Evolutionary conservation across 2,329 filamentous ascomycete species (phyloP), one percentile per base, ranked within the genome.

Genomic region (Penicillium sp.): DNA sequence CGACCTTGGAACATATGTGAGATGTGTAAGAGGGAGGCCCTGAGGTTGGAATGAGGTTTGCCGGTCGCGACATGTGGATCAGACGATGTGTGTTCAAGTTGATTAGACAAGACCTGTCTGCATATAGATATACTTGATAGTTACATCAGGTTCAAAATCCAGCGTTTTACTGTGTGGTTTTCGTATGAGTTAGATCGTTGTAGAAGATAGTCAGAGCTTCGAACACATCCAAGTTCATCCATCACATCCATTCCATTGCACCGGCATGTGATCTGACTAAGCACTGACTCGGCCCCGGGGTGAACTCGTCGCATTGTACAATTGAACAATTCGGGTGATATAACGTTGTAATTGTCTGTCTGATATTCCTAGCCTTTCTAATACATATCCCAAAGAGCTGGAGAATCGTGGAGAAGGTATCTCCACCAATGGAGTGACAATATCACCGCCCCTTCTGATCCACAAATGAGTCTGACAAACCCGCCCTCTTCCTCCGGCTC

Each of bases 381-480:
- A 9, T 30, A 16, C 11, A 19, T 19, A 30, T 23, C 32, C 18
- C 14, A 30, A 49, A 48, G 36, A 32, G 30, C 27, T 49, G 46
- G 46, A 32, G 23, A 48, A 23, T 4, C 47, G 38, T 43, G 47
- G 47, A 43, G 38, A 48, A 48, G 18, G 10, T 23, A 34, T 34
- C 36, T 42, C 41, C 59, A 54, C 53, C 51, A 53, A 53, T 55
- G 53, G 42, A 47, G 47, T 49, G 36, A 49, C 18, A 42, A 34
- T 18, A 32, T 48, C 35, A 30, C 16, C 32, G 23, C 35, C 36
- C 36, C n/a, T 42, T 18, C 47, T 43, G 47, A 49, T 49, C 47
- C 47, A 49, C 58, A 58, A 62, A 76, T 76, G 74, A 76, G 72
- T 69, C 65, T 74, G 67, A 75, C 73, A 50, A 74, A 75, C 65